Base-by-base conservation (phyloP, 179 eudicot genomes). In the Corrigiola litoralis region DNA sequence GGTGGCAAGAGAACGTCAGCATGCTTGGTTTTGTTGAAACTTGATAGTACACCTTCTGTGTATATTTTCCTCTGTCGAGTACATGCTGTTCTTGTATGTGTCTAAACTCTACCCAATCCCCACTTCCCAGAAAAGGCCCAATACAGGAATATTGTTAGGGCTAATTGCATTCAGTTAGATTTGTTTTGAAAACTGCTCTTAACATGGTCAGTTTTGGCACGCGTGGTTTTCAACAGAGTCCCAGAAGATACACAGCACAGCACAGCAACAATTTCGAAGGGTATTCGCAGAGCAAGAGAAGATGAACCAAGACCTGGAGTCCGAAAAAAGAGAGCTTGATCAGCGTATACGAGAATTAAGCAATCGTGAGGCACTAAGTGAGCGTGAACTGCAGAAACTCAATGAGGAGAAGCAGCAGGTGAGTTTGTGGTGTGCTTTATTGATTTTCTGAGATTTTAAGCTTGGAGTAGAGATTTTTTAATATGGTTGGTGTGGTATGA, bases 341-440 rank as follows among this genome's bases (percentile, higher is more conserved):
- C 55, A 49, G 63, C 82, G 80, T 3, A 70, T 79, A 6, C 68
- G 82, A 46, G 87, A 86, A 44, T 62, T 86, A 63, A 62, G 79
- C 75, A 71, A 56, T 42, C 76, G 81, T 47, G 84, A 84, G 72
- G 79, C 71, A 25, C 42, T 55, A 52, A 88, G 85, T 54, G 87
- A 80, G 53, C 80, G 61, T n/a, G 89, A 88, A 57, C 63, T 74
- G 66, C 81, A 65, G 57, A 82, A 79, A 71, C 82, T 87, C 13
- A 51, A 72, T 6, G 74, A 59, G 65, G 80, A 87, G 72, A 84
- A 72, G 74, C 46, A 70, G 68, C 72, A 64, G 84, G 87, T 88
- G 65, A 57, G 11, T 33, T 41, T 57, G 25, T 31, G 29, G 1
- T 28, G n/a, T 16, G 2, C 48, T 28, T 20, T 21, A 3, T 31